Conservation (phyloP, 2,329 filamentous ascomycete species). For the Pseudogymnoascus sp. region DNA sequence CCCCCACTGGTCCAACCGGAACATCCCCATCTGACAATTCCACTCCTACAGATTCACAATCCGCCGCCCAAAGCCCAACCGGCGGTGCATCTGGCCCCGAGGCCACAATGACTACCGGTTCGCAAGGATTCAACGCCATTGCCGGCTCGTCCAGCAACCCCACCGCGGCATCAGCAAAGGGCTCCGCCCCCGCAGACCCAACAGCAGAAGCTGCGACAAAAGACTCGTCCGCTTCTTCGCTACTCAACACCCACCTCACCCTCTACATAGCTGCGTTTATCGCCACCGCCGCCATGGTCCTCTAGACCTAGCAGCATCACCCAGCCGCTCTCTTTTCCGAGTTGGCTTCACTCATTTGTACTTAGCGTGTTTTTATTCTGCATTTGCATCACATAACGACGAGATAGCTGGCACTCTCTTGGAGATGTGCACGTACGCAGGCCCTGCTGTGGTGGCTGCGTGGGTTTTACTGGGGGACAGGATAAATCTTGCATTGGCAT, state of each 20-base stretch:
- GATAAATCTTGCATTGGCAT: background rate
- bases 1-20: background rate
- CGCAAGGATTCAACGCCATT: background rate
- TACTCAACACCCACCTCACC: background rate
- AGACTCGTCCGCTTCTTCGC: background rate
- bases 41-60: background rate
- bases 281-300: background rate
- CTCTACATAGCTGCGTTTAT: background rate
- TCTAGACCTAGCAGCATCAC: background rate
- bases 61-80: background rate
- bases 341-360: conserved; percentile 2
- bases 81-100: background rate
- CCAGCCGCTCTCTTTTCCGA: background rate
- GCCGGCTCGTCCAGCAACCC: background rate
- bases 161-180: background rate
- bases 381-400: conserved; percentile 3
- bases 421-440: background rate
- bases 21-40: background rate
- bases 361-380: conserved; percentile 4
- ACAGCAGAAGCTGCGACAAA: background rate
- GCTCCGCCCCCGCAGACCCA: background rate
- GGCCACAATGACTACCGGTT: background rate
- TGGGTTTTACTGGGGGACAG: background rate
- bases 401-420: conserved; percentile 7
- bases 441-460: background rate